Percentiles rank a stretch among this genome's conserved stretches.
These are phyloP conservation scores for Quercus lobata DNA, from an alignment of 331 rosid genomes.

Conservation along the genomic window DNA sequence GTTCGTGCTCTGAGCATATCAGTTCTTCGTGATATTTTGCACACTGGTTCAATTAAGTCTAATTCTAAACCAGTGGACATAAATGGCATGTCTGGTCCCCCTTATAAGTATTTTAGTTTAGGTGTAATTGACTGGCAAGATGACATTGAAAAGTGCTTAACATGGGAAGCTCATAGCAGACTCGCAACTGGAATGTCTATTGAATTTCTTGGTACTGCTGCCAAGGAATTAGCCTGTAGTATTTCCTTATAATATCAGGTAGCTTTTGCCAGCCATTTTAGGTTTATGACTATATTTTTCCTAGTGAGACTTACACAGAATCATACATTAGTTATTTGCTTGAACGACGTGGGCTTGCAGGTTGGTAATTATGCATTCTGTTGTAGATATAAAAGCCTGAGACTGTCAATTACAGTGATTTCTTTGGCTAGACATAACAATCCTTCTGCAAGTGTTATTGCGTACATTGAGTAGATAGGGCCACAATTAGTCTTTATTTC, in stretches of 20 bases:
- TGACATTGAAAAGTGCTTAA: constrained; percentile 76
- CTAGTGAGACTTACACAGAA: constrained; percentile 20
- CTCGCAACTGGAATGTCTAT: constrained; percentile 63
- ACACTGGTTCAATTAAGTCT: constrained; percentile 50
- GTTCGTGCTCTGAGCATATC: constrained; percentile 84
- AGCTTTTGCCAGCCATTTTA: constrained; percentile 7
- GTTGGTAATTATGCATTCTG: constrained; percentile 32
- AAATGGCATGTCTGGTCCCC: constrained; percentile 43
- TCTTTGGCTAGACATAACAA: constrained; percentile 9
- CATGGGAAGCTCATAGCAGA: constrained; percentile 89
- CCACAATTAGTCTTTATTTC: constrained; percentile 9
- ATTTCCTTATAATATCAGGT: constrained; percentile 50
- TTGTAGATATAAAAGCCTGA: constrained; percentile 5
- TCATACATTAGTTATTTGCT: constrained; percentile 25
- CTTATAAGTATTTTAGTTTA: constrained; percentile 50
- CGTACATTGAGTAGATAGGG: constrained; percentile 23
- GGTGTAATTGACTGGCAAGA: constrained; percentile 73
- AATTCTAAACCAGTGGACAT: constrained; percentile 34
- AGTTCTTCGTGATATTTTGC: constrained; percentile 86
- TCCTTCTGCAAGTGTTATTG: constrained; percentile 13
- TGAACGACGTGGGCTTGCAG: constrained; percentile 29
- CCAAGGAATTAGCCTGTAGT: constrained; percentile 80
- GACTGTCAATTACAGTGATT: constrained; percentile 11
- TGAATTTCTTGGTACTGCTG: constrained; percentile 70
- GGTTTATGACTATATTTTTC: constrained; percentile 26